Evolutionary conservation across 2,329 filamentous ascomycete genomes (phyloP).

Genomic region (Sarocladium oryzae): DNA sequence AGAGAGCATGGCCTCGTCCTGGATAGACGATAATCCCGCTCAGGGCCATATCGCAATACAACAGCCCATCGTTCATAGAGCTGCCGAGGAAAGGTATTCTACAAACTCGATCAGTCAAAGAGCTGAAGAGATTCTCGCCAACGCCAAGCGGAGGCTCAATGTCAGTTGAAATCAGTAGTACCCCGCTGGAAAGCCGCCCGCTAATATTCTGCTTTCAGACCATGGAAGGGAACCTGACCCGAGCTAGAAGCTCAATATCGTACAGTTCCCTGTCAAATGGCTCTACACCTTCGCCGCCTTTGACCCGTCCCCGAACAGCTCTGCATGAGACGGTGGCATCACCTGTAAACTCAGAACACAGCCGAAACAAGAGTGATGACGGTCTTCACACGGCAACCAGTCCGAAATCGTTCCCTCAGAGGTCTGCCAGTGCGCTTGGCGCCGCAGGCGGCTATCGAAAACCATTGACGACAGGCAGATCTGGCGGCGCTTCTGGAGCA

Average conservation of each 20-base stretch:
- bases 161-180: constrained; percentile 52
- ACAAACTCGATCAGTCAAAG: constrained; percentile 71
- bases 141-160: constrained; percentile 82
- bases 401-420: constrained; percentile 33
- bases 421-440: constrained; percentile 59
- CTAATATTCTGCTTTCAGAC: constrained; percentile 46
- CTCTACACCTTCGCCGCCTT: constrained; percentile 47
- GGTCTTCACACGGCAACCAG: constrained; percentile 22
- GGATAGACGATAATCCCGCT: constrained; percentile 37
- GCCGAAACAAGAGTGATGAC: constrained; percentile 27
- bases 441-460: constrained; percentile 53
- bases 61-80: neutral
- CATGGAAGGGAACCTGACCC: constrained; percentile 86
- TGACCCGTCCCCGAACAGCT: constrained; percentile 24
- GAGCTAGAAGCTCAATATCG: constrained; percentile 64
- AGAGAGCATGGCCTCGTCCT: constrained; percentile 56
- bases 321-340: constrained; percentile 16
- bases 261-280: constrained; percentile 27
- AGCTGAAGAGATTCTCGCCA: constrained; percentile 85
- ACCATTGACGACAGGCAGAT: constrained; percentile 28
- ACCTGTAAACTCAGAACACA: constrained; percentile 16
- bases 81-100: constrained; percentile 57
- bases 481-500: neutral
- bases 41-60: constrained; percentile 10
- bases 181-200: no score